Base-by-base conservation (phyloP, 2,329 filamentous ascomycete genomes). In the Sclerotinia sclerotiorum region DNA sequence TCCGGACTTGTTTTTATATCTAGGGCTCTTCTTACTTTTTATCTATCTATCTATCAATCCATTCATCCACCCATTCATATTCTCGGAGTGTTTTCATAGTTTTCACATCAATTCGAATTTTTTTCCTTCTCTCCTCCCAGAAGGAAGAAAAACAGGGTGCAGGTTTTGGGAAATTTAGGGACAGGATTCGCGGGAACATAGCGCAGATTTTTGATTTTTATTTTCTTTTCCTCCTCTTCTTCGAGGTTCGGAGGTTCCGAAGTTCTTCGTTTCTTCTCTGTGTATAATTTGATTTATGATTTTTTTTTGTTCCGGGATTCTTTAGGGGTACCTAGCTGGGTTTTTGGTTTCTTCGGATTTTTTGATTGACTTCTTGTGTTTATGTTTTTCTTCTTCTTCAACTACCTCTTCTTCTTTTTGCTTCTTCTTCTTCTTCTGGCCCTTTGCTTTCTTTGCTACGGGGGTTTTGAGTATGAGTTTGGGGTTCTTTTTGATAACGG, bases 1-100 rank as follows among this genome's bases (percentile, higher is more conserved):
- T 51, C 60, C 46, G 32, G 60, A 24, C 29, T 39, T 52, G 46
- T 51, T 63, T 62, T 63, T 63, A 63, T 63, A 63, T 44, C 55
- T 19, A 44, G 11, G 15, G 17, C 19, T 51, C 44, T 39, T 27
- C 3, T 44, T 2, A 39, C 24, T 10, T 27, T 51, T 49, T 32
- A n/a, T 55, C 32, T 21, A 15, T n/a, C 52, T 29, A n/a, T 55
- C 21, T 19, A 19, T 19, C 19, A 19, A 55, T n/a, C 29, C 19
- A 19, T 55, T 32, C 29, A 29, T 19, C 19, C 52, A 55, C 32
- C 29, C 29, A 19, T 55, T 56, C 54, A 56, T 42, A 15, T 42
- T 17, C 32, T 35, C n/a, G 46, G 21, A 24, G 60, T 39, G 3
- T 39, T 63, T 63, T 63, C 60, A 51, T 51, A 63, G 13, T 42